A percentile compares a stretch with the other conserved stretches of the same genome.
Conservation (phyloP, 163 green algal species). For the Volvox carteri region DNA sequence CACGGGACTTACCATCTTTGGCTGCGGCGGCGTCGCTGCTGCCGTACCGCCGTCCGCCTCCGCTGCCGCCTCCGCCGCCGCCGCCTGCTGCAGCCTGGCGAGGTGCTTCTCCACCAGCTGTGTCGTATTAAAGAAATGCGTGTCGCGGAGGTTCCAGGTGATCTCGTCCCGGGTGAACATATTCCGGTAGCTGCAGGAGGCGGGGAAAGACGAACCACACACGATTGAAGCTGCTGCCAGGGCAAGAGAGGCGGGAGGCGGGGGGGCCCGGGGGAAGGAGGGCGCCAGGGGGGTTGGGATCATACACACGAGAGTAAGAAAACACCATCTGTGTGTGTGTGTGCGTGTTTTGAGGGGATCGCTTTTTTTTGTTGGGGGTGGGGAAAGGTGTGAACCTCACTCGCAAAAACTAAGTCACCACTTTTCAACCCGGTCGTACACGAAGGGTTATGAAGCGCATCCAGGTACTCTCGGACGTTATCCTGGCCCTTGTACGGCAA, state of each 20-base stretch:
- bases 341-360: no score
- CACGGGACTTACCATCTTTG: slow-evolving; percentile 42
- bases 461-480: no score
- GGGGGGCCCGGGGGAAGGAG: not conserved
- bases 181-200: slow-evolving; percentile 65
- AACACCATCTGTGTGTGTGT: no score
- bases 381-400: no score
- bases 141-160: slow-evolving; percentile 82
- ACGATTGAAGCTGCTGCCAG: not conserved
- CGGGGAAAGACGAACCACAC: not conserved
- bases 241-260: not conserved
- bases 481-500: no score
- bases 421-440: no score
- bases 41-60: not conserved
- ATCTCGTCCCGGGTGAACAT: slow-evolving; percentile 75
- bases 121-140: slow-evolving; percentile 69
- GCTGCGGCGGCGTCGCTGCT: not conserved
- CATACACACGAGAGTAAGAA: no score
- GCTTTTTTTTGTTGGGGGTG: no score
- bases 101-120: slow-evolving; percentile 61
- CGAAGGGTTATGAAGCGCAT: no score
- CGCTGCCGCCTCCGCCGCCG: not conserved
- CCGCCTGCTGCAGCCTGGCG: not conserved
- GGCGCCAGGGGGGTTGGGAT: not conserved
- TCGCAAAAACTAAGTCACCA: no score